phyloP scores from a whole-genome alignment of 2,329 filamentous ascomycete genomes.

The Gremmenia infestans region DNA sequence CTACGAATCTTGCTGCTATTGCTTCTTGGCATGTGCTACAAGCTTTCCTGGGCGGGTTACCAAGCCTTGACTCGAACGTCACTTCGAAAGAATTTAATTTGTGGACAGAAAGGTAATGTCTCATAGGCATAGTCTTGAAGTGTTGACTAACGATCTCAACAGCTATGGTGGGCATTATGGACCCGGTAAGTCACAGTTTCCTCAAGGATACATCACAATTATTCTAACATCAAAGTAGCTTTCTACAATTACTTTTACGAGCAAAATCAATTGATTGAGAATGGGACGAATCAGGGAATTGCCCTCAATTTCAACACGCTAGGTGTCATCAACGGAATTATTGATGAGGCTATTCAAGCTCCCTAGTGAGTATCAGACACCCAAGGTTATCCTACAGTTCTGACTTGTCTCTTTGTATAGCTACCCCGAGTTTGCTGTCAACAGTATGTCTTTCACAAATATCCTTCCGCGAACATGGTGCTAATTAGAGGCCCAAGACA shows the following conservation, averaged over 20 bases:
- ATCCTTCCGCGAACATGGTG: background rate
- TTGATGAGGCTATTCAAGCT: slow-evolving; percentile 57
- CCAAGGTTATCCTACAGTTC: background rate
- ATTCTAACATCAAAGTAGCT: slow-evolving; percentile 22
- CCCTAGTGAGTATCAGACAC: slow-evolving; percentile 13
- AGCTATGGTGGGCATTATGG: slow-evolving; percentile 66
- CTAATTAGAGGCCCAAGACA: slow-evolving; percentile 31
- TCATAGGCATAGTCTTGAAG: background rate
- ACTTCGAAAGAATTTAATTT: slow-evolving; percentile 42
- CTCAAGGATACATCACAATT: background rate
- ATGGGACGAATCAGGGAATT: slow-evolving; percentile 45
- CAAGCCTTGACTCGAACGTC: slow-evolving; percentile 30
- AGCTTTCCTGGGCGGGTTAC: slow-evolving; percentile 46
- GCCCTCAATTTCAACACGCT: slow-evolving; percentile 55
- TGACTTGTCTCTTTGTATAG: slow-evolving; percentile 2
- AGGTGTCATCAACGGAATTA: slow-evolving; percentile 63
- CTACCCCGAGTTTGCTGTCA: slow-evolving; percentile 37
- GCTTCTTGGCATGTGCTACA: slow-evolving; percentile 52
- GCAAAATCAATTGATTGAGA: slow-evolving; percentile 54
- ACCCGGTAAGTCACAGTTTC: slow-evolving; percentile 31
- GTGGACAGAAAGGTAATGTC: slow-evolving; percentile 48
- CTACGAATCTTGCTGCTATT: slow-evolving; percentile 50
- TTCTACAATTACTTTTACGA: slow-evolving; percentile 53
- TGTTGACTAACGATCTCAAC: slow-evolving; percentile 7
- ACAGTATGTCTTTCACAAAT: slow-evolving; percentile 31